A percentile compares a stretch with the other conserved stretches of the same genome.
These are phyloP conservation scores for Nannochloris sp. DNA, from an alignment of 139 green algal genomes.

Conservation along the genomic window DNA sequence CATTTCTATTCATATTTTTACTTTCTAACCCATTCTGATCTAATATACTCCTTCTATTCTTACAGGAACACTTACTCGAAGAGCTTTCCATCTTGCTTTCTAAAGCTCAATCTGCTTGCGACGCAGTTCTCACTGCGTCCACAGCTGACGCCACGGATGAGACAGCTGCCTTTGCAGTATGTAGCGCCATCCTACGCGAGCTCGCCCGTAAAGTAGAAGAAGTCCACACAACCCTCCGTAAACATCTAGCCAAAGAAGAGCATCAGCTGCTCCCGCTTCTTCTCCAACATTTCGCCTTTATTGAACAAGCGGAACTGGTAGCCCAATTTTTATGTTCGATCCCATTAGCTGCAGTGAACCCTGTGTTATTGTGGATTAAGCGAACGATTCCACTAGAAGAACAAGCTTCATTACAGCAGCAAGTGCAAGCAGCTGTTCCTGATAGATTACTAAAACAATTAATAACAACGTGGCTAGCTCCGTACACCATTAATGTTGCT, in stretches of 20 bases:
- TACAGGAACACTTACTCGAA: slow-evolving; percentile 83
- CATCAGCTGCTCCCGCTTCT: slow-evolving; percentile 93
- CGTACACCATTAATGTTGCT: not conserved
- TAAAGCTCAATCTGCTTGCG: slow-evolving; percentile 39
- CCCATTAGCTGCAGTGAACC: slow-evolving; percentile 69
- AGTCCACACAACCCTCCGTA: slow-evolving; percentile 78
- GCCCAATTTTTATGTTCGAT: slow-evolving; percentile 96
- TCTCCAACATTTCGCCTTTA: slow-evolving; percentile 69
- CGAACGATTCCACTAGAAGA: slow-evolving; percentile 43
- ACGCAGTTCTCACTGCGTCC: no score
- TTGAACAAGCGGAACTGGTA: slow-evolving; percentile 81
- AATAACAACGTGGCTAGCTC: slow-evolving; percentile 63
- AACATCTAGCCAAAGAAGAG: slow-evolving; percentile 95
- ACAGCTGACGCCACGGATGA: slow-evolving; percentile 9
- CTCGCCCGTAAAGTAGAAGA: slow-evolving; percentile 52
- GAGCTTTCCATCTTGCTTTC: slow-evolving; percentile 65
- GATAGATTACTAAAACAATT: slow-evolving; percentile 72
- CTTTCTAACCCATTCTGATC: not conserved
- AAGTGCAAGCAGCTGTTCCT: slow-evolving; percentile 55
- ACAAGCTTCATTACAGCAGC: slow-evolving; percentile 23
- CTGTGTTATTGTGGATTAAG: slow-evolving; percentile 72
- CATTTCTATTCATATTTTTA: not conserved
- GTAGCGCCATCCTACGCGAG: slow-evolving; percentile 2
- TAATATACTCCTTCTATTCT: not conserved
- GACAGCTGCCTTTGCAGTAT: not conserved